Evolutionary conservation across 768 basidiomycete species (phyloP).

Genomic region (Tricholoma bakamatsutake): DNA sequence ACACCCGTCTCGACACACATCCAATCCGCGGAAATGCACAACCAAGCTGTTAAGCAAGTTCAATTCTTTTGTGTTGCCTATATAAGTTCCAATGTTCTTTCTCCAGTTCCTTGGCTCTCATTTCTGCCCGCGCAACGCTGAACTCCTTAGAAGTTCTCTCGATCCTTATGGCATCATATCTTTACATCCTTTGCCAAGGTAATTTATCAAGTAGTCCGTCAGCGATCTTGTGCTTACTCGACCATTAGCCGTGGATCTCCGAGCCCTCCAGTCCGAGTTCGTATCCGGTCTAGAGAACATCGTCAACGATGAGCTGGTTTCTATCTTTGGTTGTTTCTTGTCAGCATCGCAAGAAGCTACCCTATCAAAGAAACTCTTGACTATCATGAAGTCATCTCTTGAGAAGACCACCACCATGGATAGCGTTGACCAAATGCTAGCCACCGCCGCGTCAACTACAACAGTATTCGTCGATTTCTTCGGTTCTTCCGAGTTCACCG

Average conservation of each 20-base stretch:
- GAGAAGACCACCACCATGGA: slow-evolving; percentile 71
- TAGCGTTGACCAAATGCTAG: slow-evolving; percentile 57
- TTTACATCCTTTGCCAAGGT: slow-evolving; percentile 70
- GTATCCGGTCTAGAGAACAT: slow-evolving; percentile 37
- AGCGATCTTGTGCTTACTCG: neutral
- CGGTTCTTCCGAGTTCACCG: slow-evolving; percentile 33
- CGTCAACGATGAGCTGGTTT: slow-evolving; percentile 41
- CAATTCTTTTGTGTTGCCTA: neutral
- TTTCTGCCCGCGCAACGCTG: slow-evolving; percentile 70
- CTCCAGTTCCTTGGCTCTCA: slow-evolving; percentile 53
- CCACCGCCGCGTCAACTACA: slow-evolving; percentile 51
- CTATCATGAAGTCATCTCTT: slow-evolving; percentile 44
- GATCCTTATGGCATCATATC: slow-evolving; percentile 62
- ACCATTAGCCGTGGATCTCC: slow-evolving; percentile 62
- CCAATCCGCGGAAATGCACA: slow-evolving; percentile 83
- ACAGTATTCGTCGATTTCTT: slow-evolving; percentile 42
- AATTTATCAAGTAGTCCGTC: neutral
- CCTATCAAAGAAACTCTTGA: slow-evolving; percentile 31
- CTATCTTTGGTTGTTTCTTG: slow-evolving; percentile 37
- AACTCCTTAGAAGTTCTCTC: slow-evolving; percentile 65
- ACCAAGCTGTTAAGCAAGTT: slow-evolving; percentile 75
- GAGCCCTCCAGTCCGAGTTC: slow-evolving; percentile 66
- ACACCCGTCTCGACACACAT: slow-evolving; percentile 75
- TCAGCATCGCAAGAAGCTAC: slow-evolving; percentile 22
- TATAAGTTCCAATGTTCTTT: neutral